Base-by-base conservation (phyloP, 176 grass and related monocot genomes). In the Sorghum bicolor region DNA sequence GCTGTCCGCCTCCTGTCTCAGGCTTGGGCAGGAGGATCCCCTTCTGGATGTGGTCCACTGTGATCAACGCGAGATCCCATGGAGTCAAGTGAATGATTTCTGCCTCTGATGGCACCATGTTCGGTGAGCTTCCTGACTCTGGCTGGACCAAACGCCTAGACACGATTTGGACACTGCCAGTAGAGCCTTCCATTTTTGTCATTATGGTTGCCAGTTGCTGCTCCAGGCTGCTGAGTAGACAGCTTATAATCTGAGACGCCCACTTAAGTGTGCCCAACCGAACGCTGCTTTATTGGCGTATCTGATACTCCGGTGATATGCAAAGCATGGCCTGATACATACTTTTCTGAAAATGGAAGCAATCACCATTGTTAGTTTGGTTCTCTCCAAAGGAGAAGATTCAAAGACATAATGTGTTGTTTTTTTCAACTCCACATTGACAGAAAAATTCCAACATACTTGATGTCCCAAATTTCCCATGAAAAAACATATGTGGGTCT, bases 11-110 rank as follows among this genome's bases (percentile, higher is more conserved):
- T 1, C 7, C 30, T 10, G 57, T 0, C 0, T 1, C 8, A 1
- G 58, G 60, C 41, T 29, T 66, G 30, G 71, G 72, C 14, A 75
- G 58, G 40, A 83, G 29, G 13, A 83, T 17, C 2, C 70, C 81
- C 41, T 65, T 63, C 41, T 38, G 29, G 81, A 82, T 72, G 52
- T 72, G 4, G 25, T 72, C 80, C 9, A 72, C 4, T 1, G 31
- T 70, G 50, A 82, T 61, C 5, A 72, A 10, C 3, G 2, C 1
- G 2, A 82, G 52, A 28, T 72, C 80, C 80, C 80, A 82, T 19
- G 67, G 36, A 24, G 66, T 82, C 8, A 72, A 17, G 66, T 82
- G 80, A 19, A 62, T 43, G 4, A 31, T 28, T 22, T 50, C 20
- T 2, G 28, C 1, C 64, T 67, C 17, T 6, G 30, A 61, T 3